Evolutionary conservation across 2,329 filamentous ascomycete species (phyloP).

Genomic region (Verticillium nonalfalfae): DNA sequence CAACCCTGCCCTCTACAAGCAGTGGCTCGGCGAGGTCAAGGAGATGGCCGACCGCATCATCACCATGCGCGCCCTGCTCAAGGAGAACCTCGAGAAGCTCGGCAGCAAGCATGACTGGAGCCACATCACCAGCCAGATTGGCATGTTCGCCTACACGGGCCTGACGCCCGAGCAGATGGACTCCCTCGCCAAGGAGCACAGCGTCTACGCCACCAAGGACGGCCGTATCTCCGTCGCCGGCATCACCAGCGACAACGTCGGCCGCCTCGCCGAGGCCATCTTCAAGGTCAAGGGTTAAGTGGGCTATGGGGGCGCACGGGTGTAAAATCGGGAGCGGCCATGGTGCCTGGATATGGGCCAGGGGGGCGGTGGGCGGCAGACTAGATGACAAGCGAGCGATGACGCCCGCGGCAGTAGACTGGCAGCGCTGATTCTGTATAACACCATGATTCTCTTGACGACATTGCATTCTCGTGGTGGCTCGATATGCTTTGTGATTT

Average conservation of each 20-base stretch:
- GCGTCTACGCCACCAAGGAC: slow-evolving; percentile 94
- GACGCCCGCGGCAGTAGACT: not conserved
- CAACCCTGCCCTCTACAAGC: slow-evolving; percentile 74
- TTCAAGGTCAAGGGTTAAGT: slow-evolving; percentile 70
- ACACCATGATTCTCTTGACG: not conserved
- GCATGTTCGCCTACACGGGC: slow-evolving; percentile 99
- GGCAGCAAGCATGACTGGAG: slow-evolving; percentile 97
- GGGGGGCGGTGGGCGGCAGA: not conserved
- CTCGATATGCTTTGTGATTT: not conserved
- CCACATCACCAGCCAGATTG: slow-evolving; percentile 98
- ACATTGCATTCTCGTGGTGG: not conserved
- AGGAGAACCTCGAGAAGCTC: slow-evolving; percentile 89
- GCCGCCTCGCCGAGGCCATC: slow-evolving; percentile 75
- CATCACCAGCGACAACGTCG: slow-evolving; percentile 74
- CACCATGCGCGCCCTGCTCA: slow-evolving; percentile 90
- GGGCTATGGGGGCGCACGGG: not conserved
- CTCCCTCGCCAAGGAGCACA: slow-evolving; percentile 85
- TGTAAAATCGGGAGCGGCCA: not conserved
- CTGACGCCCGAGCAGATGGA: slow-evolving; percentile 90
- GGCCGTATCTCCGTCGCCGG: slow-evolving; percentile 81
- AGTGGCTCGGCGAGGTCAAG: slow-evolving; percentile 97
- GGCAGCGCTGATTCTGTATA: slow-evolving; percentile 1
- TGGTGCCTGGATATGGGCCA: not conserved
- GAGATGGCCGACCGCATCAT: slow-evolving; percentile 99
- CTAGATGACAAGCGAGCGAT: not conserved